Evolutionary conservation across 305 asterid genomes (phyloP).

Genomic region (Fraxinus paxiana): DNA sequence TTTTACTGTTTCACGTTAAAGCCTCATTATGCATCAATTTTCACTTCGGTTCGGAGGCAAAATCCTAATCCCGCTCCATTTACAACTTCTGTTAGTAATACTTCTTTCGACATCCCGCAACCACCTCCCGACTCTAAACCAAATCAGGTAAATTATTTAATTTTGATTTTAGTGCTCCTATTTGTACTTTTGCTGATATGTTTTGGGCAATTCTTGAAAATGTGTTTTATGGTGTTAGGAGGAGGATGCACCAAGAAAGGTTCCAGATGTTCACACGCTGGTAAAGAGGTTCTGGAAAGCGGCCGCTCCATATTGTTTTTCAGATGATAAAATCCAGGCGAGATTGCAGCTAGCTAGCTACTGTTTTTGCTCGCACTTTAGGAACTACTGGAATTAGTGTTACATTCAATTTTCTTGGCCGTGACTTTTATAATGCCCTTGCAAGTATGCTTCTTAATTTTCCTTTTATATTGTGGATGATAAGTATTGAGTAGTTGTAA

Average conservation of each 20-base stretch:
- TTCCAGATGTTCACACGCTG: constrained; percentile 49
- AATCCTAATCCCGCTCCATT: constrained; percentile 11
- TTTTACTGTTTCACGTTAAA: constrained; percentile 18
- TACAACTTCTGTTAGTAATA: constrained; percentile 25
- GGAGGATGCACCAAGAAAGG: constrained; percentile 39
- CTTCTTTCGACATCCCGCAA: constrained; percentile 29
- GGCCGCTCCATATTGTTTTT: constrained; percentile 85
- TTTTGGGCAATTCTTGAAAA: neutral
- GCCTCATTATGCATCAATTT: constrained; percentile 19
- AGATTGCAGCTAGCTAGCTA: no score
- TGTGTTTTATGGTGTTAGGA: constrained; percentile 21
- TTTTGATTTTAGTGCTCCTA: neutral
- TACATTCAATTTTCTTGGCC: no score
- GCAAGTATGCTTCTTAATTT: no score
- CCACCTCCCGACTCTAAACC: constrained; percentile 21
- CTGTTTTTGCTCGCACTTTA: no score
- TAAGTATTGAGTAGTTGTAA: no score
- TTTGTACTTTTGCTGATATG: neutral
- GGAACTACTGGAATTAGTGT: no score
- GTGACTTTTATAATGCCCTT: no score
- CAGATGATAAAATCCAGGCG: constrained; percentile 48
- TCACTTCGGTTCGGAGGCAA: constrained; percentile 13
- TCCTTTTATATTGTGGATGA: no score
- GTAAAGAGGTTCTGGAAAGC: constrained; percentile 68
- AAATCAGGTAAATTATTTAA: constrained; percentile 29